Conservation (phyloP, 2,329 filamentous ascomycete genomes). For the Beauveria caledonica region DNA sequence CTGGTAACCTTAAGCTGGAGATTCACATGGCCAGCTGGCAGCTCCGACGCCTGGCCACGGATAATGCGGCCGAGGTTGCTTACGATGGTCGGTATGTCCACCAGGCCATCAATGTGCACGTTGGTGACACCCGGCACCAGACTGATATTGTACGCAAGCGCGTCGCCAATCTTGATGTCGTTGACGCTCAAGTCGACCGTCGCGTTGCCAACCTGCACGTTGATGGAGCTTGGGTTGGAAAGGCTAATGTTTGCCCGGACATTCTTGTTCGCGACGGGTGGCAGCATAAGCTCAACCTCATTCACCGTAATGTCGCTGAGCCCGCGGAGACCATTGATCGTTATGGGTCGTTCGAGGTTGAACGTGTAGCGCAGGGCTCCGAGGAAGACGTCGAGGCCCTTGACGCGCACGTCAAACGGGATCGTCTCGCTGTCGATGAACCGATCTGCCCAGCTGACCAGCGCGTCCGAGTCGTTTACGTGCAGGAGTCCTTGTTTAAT, state of each 20-base stretch:
- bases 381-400: slow-evolving; percentile 2
- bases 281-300: neutral
- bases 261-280: neutral
- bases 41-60: neutral
- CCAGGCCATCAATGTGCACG: neutral
- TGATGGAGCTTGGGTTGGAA: slow-evolving; percentile 3
- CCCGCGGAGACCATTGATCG: neutral
- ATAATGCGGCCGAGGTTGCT: neutral
- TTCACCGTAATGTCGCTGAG: neutral
- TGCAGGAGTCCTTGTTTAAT: neutral
- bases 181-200: neutral
- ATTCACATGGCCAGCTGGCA: neutral
- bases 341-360: neutral
- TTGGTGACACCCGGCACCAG: neutral
- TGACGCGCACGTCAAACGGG: neutral
- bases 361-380: neutral
- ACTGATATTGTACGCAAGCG: neutral
- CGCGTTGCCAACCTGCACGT: slow-evolving; percentile 1
- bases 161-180: neutral
- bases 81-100: neutral
- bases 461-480: neutral
- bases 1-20: neutral
- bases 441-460: neutral
- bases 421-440: slow-evolving; percentile 5
- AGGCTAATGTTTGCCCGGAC: neutral